Conservation (phyloP, 2,329 filamentous ascomycete species). For the Neopestalotiopsis rosae region DNA sequence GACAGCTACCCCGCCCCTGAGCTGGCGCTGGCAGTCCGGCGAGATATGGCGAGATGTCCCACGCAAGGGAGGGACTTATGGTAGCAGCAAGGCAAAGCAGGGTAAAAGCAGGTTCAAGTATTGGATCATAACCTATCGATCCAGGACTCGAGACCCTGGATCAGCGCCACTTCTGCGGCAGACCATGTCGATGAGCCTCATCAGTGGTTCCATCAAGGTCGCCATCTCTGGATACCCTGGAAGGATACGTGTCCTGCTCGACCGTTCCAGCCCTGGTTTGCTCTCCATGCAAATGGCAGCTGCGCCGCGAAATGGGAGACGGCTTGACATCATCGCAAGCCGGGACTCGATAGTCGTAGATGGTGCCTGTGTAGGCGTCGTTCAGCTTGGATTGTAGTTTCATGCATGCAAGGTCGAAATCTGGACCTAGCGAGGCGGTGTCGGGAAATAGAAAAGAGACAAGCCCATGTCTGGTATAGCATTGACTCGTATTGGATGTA, state of each 20-base stretch:
- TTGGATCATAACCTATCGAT: not conserved
- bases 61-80: not conserved
- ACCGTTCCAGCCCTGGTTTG: not conserved
- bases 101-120: not conserved
- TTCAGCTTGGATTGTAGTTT: not conserved
- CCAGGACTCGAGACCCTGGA: not conserved
- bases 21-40: not conserved
- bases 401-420: not conserved
- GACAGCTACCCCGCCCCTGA: constrained; percentile 4
- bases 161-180: not conserved
- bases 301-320: constrained; percentile 2
- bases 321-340: constrained; percentile 4
- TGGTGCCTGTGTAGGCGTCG: not conserved
- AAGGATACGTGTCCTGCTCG: not conserved
- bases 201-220: not conserved
- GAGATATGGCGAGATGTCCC: not conserved
- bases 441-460: not conserved
- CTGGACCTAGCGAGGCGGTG: constrained; percentile 8
- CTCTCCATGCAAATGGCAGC: not conserved
- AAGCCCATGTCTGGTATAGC: not conserved
- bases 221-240: not conserved
- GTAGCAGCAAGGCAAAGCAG: not conserved
- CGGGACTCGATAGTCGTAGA: not conserved
- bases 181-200: not conserved
- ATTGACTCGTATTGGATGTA: not conserved